A percentile compares a stretch with the other conserved stretches of the same genome.
Conservation (phyloP, 768 basidiomycete genomes). For the Myochromella boudieri region DNA sequence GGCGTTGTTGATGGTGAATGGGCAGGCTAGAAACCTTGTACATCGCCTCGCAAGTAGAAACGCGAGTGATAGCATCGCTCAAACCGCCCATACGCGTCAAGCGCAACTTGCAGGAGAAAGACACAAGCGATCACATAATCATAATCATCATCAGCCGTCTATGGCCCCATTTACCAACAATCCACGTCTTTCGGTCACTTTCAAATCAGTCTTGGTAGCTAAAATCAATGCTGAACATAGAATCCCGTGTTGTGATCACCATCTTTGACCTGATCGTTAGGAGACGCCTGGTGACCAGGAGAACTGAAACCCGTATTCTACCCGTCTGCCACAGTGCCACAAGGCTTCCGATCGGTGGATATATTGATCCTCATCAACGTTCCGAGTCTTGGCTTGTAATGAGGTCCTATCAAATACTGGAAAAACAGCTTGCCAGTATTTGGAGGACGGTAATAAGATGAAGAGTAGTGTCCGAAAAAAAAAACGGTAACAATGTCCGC, state of each 20-base stretch:
- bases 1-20: slow-evolving; percentile 11
- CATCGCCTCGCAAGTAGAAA: slow-evolving; percentile 15
- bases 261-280: slow-evolving; percentile 2
- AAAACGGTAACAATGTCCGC: no score
- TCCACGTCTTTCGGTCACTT: background rate
- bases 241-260: slow-evolving; percentile 7
- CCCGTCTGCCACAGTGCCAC: background rate
- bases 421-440: no score
- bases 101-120: background rate
- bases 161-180: background rate
- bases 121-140: slow-evolving; percentile 13
- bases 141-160: slow-evolving; percentile 5
- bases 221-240: background rate
- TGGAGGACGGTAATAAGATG: no score
- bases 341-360: no score
- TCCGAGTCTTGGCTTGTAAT: no score
- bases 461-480: no score
- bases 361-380: no score
- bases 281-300: slow-evolving; percentile 11
- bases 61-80: slow-evolving; percentile 14
- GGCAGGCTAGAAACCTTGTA: slow-evolving; percentile 8
- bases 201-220: slow-evolving; percentile 3
- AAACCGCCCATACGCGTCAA: slow-evolving; percentile 7
- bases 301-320: slow-evolving; percentile 4
- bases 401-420: no score